A percentile compares a stretch with the other conserved stretches of the same genome.
Evolutionary conservation across 768 basidiomycete genomes (phyloP).

Genomic region (Agrocybe praecox): DNA sequence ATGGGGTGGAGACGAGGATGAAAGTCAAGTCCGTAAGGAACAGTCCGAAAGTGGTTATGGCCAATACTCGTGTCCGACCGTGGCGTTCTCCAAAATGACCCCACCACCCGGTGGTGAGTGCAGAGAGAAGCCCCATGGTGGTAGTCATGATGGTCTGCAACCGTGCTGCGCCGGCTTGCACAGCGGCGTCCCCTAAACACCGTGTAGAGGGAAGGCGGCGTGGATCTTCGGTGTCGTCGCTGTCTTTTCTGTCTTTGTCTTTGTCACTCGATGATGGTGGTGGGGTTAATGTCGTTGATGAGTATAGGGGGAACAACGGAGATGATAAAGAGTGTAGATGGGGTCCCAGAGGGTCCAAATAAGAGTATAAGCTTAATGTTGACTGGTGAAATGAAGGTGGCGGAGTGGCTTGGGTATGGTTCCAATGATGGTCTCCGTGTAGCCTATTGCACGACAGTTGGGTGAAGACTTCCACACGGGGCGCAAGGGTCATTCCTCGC

Average conservation of each 20-base stretch:
- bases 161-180: constrained; percentile 70
- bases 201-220: constrained; percentile 36
- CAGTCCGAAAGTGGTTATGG: constrained; percentile 65
- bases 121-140: constrained; percentile 78
- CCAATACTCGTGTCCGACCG: constrained; percentile 80
- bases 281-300: background rate
- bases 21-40: constrained; percentile 72
- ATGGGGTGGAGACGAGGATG: constrained; percentile 76
- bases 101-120: constrained; percentile 90
- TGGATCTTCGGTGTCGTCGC: constrained; percentile 36
- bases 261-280: background rate
- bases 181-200: constrained; percentile 52
- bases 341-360: constrained; percentile 34
- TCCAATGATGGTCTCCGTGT: constrained; percentile 43
- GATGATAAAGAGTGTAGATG: constrained; percentile 22
- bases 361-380: constrained; percentile 18
- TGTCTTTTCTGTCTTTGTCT: constrained; percentile 18
- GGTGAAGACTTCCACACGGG: constrained; percentile 80
- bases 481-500: constrained; percentile 85
- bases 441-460: constrained; percentile 72
- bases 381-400: background rate
- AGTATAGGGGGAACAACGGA: constrained; percentile 12
- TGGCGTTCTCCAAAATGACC: constrained; percentile 78
- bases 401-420: constrained; percentile 31
- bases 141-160: constrained; percentile 79